Evolutionary conservation across 352 stramenopile genomes (phyloP), one percentile per base, ranked within the genome.

Genomic region (Nothophytophthora sp.): DNA sequence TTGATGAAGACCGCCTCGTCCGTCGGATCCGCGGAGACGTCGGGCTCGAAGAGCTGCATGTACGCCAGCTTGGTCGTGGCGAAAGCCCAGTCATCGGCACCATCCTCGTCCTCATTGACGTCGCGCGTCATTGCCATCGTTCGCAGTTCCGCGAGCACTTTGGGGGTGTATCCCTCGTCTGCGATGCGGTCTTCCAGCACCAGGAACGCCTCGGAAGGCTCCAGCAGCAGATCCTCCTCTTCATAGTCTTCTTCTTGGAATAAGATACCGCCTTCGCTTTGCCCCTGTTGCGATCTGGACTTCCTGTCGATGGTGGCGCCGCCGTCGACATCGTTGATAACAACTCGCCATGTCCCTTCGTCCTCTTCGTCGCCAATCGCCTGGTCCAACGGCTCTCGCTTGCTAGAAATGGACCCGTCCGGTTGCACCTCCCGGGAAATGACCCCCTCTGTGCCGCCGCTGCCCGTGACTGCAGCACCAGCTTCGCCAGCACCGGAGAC

Each of bases 61-160:
- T 74, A 86, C n/a, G 79, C 80, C 15, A 88, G 58, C 25, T 68
- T 68, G 33, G 83, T 80, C 29, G 78, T 57, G 7, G 79, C 79
- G 34, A 75, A 75, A 1, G 63, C 57, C 61, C 68, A 87, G 48
- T 88, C 76, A 22, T 68, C 41, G 3, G 68, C 52, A 7, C 23
- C 60, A 16, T 56, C 45, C 0, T 42, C 53, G 18, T 58, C 52
- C 5, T 30, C 29, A 24, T 11, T 25, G 15, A 8, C 30, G 13
- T 38, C 22, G 20, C 37, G 39, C 40, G 23, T 43, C 6, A 16
- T 18, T 15, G 49, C 47, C 8, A 88, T 70, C 20, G 19, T 29
- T 22, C 58, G 6, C 11, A 90, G 38, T 13, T 69, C 39, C 1
- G 59, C 33, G n/a, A 88, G 38, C 1, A 80, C 28, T 15, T 82